Conservation (phyloP, 2,329 filamentous ascomycete genomes). For the Byssochlamys sp. region DNA sequence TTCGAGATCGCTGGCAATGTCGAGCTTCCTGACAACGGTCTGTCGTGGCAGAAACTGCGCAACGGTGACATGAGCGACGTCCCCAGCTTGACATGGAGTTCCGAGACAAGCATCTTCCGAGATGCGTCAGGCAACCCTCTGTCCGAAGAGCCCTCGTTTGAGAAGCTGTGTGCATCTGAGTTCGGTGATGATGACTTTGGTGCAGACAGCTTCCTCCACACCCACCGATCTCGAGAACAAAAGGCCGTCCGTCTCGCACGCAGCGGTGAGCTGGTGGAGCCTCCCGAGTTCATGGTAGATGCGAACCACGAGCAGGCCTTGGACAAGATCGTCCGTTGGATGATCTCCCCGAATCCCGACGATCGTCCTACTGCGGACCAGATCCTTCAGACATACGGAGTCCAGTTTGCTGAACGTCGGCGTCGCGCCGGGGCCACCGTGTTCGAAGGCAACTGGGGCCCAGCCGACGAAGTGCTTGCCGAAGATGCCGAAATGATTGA, state of each 20-base stretch:
- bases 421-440: constrained; percentile 83
- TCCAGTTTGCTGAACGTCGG: constrained; percentile 69
- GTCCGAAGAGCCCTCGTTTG: constrained; percentile 35
- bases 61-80: constrained; percentile 83
- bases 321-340: constrained; percentile 74
- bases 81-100: constrained; percentile 74
- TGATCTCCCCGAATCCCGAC: constrained; percentile 68
- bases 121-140: constrained; percentile 65
- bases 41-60: constrained; percentile 79
- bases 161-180: constrained; percentile 35
- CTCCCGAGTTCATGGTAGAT: constrained; percentile 84
- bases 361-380: constrained; percentile 66
- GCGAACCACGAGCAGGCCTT: constrained; percentile 62
- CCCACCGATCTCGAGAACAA: constrained; percentile 14
- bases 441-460: constrained; percentile 93
- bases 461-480: constrained; percentile 53
- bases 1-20: constrained; percentile 92
- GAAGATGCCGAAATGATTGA: constrained; percentile 57
- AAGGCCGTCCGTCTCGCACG: constrained; percentile 26
- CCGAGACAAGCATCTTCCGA: constrained; percentile 58
- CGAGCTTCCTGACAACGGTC: constrained; percentile 82
- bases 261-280: constrained; percentile 53
- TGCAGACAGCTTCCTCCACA: constrained; percentile 25
- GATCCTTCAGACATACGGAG: constrained; percentile 61
- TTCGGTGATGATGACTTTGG: constrained; percentile 37